Conservation (phyloP, 2,329 filamentous ascomycete species). For the Colletotrichum spinosum region DNA sequence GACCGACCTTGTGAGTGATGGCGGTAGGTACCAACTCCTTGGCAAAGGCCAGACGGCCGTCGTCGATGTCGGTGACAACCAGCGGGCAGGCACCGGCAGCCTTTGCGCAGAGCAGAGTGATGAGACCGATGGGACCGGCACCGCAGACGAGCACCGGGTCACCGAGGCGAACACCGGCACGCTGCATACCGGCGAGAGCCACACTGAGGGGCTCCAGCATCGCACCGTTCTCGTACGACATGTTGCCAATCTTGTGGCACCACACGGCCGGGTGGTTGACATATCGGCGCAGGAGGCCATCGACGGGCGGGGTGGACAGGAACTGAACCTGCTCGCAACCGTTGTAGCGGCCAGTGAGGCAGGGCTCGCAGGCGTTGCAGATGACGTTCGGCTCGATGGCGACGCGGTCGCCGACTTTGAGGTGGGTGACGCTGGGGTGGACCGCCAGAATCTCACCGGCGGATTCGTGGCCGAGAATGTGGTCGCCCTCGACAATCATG, state of each 20-base stretch:
- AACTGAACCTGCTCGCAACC: slow-evolving; percentile 89
- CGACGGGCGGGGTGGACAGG: slow-evolving; percentile 89
- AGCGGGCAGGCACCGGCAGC: slow-evolving; percentile 92
- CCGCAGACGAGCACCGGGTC: slow-evolving; percentile 92
- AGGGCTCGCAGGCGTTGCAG: slow-evolving; percentile 90
- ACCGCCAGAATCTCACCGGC: slow-evolving; percentile 85
- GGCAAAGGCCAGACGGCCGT: slow-evolving; percentile 85
- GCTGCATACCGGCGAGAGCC: slow-evolving; percentile 87
- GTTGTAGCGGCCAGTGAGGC: slow-evolving; percentile 93
- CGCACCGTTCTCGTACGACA: slow-evolving; percentile 92
- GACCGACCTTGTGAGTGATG: slow-evolving; percentile 82
- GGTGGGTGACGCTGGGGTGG: slow-evolving; percentile 80
- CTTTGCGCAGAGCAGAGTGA: slow-evolving; percentile 84
- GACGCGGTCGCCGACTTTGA: slow-evolving; percentile 89
- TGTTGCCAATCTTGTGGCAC: slow-evolving; percentile 95
- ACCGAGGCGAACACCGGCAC: slow-evolving; percentile 83
- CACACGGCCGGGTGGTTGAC: slow-evolving; percentile 94
- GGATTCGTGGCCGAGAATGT: slow-evolving; percentile 95
- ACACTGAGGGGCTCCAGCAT: slow-evolving; percentile 92
- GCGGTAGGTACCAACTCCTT: slow-evolving; percentile 84
- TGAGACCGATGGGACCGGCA: slow-evolving; percentile 92
- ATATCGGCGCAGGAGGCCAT: slow-evolving; percentile 89
- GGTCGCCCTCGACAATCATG: slow-evolving; percentile 90
- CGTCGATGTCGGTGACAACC: slow-evolving; percentile 94
- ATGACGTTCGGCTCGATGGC: slow-evolving; percentile 95